These are phyloP conservation scores for Microsporum canis DNA, from an alignment of 2,329 filamentous ascomycete genomes.

Conservation along the genomic window DNA sequence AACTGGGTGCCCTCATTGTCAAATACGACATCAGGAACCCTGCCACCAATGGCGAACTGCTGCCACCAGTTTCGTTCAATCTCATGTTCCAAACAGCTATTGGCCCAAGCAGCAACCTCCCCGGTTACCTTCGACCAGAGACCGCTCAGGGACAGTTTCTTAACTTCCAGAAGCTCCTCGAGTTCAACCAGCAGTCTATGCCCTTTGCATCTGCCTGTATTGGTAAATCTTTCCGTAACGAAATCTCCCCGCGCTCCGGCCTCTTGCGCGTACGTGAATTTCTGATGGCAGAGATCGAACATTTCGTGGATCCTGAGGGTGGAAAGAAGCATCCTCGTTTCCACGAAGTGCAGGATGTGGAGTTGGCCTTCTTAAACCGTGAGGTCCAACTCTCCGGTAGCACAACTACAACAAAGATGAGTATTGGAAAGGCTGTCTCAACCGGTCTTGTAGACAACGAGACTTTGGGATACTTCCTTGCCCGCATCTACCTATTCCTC, in stretches of 20 bases:
- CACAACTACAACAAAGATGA: constrained; percentile 59
- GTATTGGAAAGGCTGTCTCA: constrained; percentile 77
- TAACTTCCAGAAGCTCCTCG: constrained; percentile 90
- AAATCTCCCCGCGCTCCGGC: constrained; percentile 87
- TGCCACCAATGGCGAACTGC: constrained; percentile 61
- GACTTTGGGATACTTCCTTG: constrained; percentile 94
- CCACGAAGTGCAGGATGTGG: constrained; percentile 67
- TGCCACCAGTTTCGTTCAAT: constrained; percentile 83
- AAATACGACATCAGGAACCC: constrained; percentile 91
- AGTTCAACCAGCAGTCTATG: constrained; percentile 92
- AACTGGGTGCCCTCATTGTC: constrained; percentile 76
- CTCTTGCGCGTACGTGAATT: constrained; percentile 92
- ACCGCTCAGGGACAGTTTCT: constrained; percentile 97
- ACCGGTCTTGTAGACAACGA: constrained; percentile 85
- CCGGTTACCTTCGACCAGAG: constrained; percentile 81
- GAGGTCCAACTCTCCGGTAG: constrained; percentile 78
- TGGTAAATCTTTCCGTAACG: constrained; percentile 95
- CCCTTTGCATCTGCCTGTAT: constrained; percentile 95
- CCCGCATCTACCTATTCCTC: constrained; percentile 84
- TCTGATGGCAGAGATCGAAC: constrained; percentile 97
- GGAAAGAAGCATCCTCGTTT: constrained; percentile 93
- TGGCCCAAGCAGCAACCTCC: constrained; percentile 76
- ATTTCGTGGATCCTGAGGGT: constrained; percentile 88
- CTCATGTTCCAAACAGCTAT: constrained; percentile 98
- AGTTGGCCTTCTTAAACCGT: constrained; percentile 74